A percentile compares a stretch with the other conserved stretches of the same genome.
phyloP scores from a whole-genome alignment of 1,284 basidiomycete species.

The Ceratobasidium sp. region DNA sequence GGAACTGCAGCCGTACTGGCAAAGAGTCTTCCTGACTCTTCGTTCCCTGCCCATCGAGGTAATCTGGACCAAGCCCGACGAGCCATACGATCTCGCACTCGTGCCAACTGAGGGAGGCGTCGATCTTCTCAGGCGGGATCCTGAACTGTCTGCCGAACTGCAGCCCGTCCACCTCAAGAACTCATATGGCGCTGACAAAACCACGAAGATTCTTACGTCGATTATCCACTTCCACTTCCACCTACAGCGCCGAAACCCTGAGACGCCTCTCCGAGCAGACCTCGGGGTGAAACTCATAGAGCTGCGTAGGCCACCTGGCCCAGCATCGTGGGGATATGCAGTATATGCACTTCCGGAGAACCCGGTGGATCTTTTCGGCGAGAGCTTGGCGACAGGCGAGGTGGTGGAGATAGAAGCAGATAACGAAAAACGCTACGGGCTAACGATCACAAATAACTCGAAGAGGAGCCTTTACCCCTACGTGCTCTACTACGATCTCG shows the following conservation, averaged over 20 bases:
- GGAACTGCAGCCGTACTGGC: constrained; percentile 4
- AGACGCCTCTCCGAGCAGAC: constrained; percentile 6
- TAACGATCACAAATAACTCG: constrained; percentile 24
- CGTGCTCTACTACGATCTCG: constrained; percentile 34
- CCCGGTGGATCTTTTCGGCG: constrained; percentile 10
- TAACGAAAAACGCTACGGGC: constrained; percentile 8
- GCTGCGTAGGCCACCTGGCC: neutral
- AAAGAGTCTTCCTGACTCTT: neutral
- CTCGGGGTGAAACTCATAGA: constrained; percentile 26
- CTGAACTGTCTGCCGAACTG: neutral
- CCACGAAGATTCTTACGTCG: neutral
- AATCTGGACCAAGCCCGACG: constrained; percentile 12
- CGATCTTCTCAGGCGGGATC: neutral
- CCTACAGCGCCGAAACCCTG: constrained; percentile 16
- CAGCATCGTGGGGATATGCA: neutral
- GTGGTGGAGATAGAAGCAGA: neutral
- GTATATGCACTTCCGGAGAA: neutral
- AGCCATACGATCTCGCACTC: constrained; percentile 16
- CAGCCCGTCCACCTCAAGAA: constrained; percentile 4
- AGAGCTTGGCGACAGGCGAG: constrained; percentile 7
- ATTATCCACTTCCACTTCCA: constrained; percentile 44
- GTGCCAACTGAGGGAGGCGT: constrained; percentile 1
- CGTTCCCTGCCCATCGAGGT: neutral
- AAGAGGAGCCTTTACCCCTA: constrained; percentile 15
- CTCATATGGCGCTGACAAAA: neutral